Evolutionary conservation across 2,329 filamentous ascomycete species (phyloP).

Genomic region (Sporothrix globosa): DNA sequence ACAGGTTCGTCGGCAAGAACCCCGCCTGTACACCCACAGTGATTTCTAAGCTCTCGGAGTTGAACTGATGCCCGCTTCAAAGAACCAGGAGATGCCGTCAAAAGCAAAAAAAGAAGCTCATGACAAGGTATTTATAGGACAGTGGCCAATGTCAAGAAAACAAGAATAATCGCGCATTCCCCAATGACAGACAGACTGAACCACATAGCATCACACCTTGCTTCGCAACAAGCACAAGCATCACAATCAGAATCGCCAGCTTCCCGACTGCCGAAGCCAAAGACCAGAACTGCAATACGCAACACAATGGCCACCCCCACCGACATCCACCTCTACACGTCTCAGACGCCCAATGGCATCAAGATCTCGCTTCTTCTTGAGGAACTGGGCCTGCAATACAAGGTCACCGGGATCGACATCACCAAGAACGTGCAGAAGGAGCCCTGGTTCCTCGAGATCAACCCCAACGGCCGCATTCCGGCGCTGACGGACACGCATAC

Average conservation of each 20-base stretch:
- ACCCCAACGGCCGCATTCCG: conserved; percentile 90
- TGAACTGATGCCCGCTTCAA: not conserved
- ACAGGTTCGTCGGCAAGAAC: conserved; percentile 7
- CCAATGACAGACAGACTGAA: conserved; percentile 15
- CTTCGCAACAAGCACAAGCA: not conserved
- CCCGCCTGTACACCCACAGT: conserved; percentile 1
- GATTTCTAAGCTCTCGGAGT: conserved; percentile 28
- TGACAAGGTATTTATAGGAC: not conserved
- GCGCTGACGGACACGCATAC: conserved; percentile 78
- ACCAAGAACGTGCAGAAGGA: conserved; percentile 75
- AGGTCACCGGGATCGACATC: conserved; percentile 70
- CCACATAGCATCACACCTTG: conserved; percentile 4
- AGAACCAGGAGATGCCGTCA: too few relatives aligned
- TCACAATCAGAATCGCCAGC: not conserved
- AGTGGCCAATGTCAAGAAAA: not conserved
- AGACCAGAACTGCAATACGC: not conserved
- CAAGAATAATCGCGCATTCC: too few relatives aligned
- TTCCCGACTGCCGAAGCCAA: not conserved
- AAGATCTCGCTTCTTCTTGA: conserved; percentile 86
- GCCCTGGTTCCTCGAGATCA: conserved; percentile 86
- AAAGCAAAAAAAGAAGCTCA: too few relatives aligned
- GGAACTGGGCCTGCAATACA: conserved; percentile 82
- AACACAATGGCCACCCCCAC: conserved; percentile 52
- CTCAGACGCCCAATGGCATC: conserved; percentile 84
- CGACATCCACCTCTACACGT: conserved; percentile 80